Evolutionary conservation across 2,329 filamentous ascomycete genomes (phyloP).

Genomic region (Leptographium galeiforme): DNA sequence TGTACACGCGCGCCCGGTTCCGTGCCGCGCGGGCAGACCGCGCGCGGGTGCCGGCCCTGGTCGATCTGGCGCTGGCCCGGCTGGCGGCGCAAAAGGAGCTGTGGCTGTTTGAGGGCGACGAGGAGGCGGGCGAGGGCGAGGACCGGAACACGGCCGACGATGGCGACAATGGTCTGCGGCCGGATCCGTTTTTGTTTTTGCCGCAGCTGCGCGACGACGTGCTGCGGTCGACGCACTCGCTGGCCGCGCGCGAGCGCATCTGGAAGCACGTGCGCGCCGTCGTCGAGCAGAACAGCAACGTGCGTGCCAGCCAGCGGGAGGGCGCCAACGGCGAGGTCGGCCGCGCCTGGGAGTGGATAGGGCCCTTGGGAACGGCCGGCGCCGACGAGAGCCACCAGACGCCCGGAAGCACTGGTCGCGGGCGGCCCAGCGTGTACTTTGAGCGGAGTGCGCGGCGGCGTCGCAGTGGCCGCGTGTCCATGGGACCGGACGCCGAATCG

Average conservation of each 20-base stretch:
- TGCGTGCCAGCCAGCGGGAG: constrained; percentile 62
- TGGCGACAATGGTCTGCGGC: neutral
- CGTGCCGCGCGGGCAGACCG: constrained; percentile 50
- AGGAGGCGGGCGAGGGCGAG: constrained; percentile 38
- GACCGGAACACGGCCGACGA: neutral
- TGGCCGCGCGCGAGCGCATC: constrained; percentile 61
- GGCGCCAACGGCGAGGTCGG: constrained; percentile 51
- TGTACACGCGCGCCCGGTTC: constrained; percentile 54
- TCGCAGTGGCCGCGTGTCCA: constrained; percentile 37
- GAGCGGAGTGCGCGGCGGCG: constrained; percentile 23
- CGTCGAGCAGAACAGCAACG: constrained; percentile 88
- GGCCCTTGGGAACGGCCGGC: constrained; percentile 34
- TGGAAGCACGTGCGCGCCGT: constrained; percentile 75
- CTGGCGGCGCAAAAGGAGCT: constrained; percentile 71
- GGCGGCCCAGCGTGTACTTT: neutral
- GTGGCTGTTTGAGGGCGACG: constrained; percentile 38
- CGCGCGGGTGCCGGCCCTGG: constrained; percentile 66
- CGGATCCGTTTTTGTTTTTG: constrained; percentile 69
- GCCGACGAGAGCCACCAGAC: constrained; percentile 15
- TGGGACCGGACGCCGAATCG: constrained; percentile 23
- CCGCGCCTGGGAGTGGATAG: constrained; percentile 59
- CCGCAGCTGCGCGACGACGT: constrained; percentile 88
- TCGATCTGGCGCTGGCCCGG: constrained; percentile 70
- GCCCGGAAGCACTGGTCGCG: neutral
- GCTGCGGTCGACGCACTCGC: constrained; percentile 64